Percentiles rank a stretch among this genome's conserved stretches.
These are phyloP conservation scores for Chloroidium sp. DNA, from an alignment of 163 green algal genomes.

Conservation along the genomic window DNA sequence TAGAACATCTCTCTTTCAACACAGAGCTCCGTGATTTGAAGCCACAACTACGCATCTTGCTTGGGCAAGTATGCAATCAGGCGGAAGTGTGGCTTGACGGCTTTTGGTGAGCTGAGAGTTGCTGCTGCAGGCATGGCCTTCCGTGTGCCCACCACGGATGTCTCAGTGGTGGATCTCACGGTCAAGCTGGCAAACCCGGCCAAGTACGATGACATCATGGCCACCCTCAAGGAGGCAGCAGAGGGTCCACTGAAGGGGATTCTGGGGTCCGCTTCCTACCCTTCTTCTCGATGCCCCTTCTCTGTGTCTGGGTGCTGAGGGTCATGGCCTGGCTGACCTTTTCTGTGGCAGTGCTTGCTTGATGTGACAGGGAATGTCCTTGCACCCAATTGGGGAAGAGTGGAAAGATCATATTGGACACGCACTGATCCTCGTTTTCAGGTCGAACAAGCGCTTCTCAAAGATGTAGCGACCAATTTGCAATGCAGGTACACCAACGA, in stretches of 20 bases:
- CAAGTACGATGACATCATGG: conserved; percentile 91
- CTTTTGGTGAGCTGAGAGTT: no score
- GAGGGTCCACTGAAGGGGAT: conserved; percentile 69
- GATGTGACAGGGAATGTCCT: neutral
- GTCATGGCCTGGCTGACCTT: neutral
- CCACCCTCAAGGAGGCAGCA: conserved; percentile 65
- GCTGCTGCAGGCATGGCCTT: no score
- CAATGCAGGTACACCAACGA: conserved; percentile 77
- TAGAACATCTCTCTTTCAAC: no score
- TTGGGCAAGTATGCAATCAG: no score
- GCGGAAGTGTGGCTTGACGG: no score
- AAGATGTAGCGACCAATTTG: neutral
- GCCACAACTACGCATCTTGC: no score
- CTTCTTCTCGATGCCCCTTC: neutral
- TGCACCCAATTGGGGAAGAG: neutral
- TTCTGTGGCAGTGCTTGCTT: neutral
- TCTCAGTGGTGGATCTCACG: conserved; percentile 95
- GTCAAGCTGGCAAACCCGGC: conserved; percentile 76
- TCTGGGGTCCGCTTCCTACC: conserved; percentile 23
- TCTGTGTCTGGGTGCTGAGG: neutral
- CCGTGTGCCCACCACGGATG: conserved; percentile 89
- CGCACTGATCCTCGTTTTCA: neutral
- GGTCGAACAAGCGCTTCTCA: no score
- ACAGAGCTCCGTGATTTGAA: no score
- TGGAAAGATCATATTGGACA: neutral